Conservation (phyloP, 768 basidiomycete genomes). For the Trametes cinnabarina region DNA sequence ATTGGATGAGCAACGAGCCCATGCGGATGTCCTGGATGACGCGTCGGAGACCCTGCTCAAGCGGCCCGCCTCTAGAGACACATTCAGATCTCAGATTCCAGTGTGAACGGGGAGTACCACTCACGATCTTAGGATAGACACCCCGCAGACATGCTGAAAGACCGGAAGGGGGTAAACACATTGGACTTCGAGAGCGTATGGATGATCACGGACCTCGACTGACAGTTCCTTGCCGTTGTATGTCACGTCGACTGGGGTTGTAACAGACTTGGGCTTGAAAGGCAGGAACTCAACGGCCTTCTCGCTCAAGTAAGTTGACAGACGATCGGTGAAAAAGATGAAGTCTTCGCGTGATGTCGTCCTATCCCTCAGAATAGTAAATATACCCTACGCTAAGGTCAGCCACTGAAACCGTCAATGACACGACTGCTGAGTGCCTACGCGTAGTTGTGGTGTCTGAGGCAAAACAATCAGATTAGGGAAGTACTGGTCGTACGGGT, state of each 20-base stretch:
- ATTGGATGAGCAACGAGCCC: constrained; percentile 89
- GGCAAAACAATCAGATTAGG: constrained; percentile 64
- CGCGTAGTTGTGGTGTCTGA: constrained; percentile 78
- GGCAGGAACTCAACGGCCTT: constrained; percentile 83
- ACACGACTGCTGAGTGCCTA: constrained; percentile 31
- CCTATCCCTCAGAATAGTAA: constrained; percentile 77
- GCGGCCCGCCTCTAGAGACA: constrained; percentile 69
- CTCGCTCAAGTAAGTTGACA: constrained; percentile 84
- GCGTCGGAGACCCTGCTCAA: constrained; percentile 87
- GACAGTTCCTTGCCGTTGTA: constrained; percentile 61
- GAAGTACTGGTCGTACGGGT: constrained; percentile 39
- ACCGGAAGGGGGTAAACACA: too few relatives aligned
- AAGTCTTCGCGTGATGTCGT: constrained; percentile 80
- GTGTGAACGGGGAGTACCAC: constrained; percentile 37
- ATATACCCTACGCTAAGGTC: constrained; percentile 66
- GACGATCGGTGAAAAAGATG: constrained; percentile 86
- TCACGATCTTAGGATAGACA: constrained; percentile 85
- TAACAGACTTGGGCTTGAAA: constrained; percentile 55
- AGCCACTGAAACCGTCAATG: not conserved
- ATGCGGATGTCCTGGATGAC: constrained; percentile 84
- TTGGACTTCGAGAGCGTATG: not conserved
- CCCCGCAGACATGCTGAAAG: constrained; percentile 78
- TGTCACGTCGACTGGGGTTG: constrained; percentile 62
- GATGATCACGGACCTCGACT: constrained; percentile 44
- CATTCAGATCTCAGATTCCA: not conserved